Base-by-base conservation (phyloP, 2,329 filamentous ascomycete genomes). In the Cercospora beticola region DNA sequence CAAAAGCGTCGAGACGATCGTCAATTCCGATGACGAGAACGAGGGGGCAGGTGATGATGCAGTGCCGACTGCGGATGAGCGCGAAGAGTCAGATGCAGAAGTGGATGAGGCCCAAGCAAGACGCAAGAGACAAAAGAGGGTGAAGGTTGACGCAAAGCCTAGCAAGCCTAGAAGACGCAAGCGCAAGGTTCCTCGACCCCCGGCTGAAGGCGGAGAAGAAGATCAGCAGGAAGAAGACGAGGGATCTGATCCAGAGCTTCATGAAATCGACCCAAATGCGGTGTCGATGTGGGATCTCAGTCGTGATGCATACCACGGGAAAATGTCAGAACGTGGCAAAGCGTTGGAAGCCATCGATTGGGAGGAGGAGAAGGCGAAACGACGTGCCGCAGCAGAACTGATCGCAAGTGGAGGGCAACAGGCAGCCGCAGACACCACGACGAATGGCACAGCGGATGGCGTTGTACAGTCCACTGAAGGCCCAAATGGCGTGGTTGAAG, bases 261-360 rank as follows among this genome's bases (percentile, higher is more conserved):
- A 78, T 68, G 74, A 74, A 64, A 89, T 94, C 65, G 90, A 93
- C 75, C 83, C 87, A 23, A 85, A 86, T 26, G 86, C 85, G 3
- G 85, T 91, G 28, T 92, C 88, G 64, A 92, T 95, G 88, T 86
- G 85, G 54, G 90, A 93, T 67, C 80, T 95, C 3, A 91, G 88
- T 61, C 87, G 86, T 70, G 90, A 92, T 75, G 71, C 70, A 16
- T 65, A 69, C 10, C 70, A 77, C 63, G 92, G 92, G 67, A 92
- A 91, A 77, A 89, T 90, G 68, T 94, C 92, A 66, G 89, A 89
- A 74, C 86, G 89, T 3, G 91, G 93, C 73, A 88, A 89, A 74
- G 88, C 91, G 75, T 89, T 95, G 74, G 87, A 88, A 52, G 85
- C 89, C 72, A 88, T 92, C 54, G 86, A 92, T 71, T 83, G 85